phyloP scores from a whole-genome alignment of 495 filamentous ascomycete genomes.

The Apodospora peruviana region DNA sequence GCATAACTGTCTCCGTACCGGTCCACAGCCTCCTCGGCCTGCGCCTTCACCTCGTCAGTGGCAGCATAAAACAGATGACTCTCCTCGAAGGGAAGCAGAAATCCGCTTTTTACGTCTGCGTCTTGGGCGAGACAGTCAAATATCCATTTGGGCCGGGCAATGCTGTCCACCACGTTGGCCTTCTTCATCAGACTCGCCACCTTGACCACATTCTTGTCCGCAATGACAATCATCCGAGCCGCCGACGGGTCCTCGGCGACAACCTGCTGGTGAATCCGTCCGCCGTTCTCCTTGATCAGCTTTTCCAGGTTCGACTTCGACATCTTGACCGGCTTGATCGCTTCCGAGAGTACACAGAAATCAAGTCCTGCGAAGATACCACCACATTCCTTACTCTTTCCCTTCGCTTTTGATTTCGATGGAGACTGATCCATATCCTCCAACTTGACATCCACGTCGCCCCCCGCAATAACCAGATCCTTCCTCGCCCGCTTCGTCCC shows the following conservation, averaged over 20 bases:
- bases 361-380: slow-evolving; percentile 63
- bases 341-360: slow-evolving; percentile 61
- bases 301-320: slow-evolving; percentile 77
- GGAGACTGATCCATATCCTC: slow-evolving; percentile 8
- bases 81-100: slow-evolving; percentile 43
- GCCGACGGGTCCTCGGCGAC: slow-evolving; percentile 37
- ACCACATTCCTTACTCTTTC: slow-evolving; percentile 22
- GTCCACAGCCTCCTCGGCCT: slow-evolving; percentile 55
- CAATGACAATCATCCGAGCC: slow-evolving; percentile 64
- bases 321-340: slow-evolving; percentile 50
- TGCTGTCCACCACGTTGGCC: slow-evolving; percentile 51
- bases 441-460: slow-evolving; percentile 28
- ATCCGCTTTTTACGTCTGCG: slow-evolving; percentile 57
- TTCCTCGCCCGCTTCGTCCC: slow-evolving; percentile 56
- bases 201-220: slow-evolving; percentile 79
- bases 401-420: no score
- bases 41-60: slow-evolving; percentile 22
- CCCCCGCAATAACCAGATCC: slow-evolving; percentile 69
- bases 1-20: slow-evolving; percentile 79
- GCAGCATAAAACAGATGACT: slow-evolving; percentile 46
- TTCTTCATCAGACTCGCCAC: slow-evolving; percentile 80
- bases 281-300: slow-evolving; percentile 82
- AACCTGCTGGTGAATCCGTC: slow-evolving; percentile 71
- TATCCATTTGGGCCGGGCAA: slow-evolving; percentile 79
- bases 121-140: slow-evolving; percentile 71